Evolutionary conservation across 371 early-diverging fungal genomes (phyloP).

Genomic region (Syncephalastrum monosporum): DNA sequence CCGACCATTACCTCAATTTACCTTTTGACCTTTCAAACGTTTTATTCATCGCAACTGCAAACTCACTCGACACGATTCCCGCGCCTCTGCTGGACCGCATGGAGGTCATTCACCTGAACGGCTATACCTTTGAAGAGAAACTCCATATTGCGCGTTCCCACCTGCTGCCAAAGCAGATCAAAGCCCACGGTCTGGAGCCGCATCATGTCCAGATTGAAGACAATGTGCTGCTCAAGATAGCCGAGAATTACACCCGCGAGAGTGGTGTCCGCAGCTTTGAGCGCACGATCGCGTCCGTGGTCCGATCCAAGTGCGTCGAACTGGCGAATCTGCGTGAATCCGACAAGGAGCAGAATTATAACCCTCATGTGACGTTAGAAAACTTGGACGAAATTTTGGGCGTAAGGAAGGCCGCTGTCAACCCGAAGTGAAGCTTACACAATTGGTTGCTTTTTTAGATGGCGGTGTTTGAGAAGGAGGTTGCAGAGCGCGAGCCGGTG

Average conservation of each 20-base stretch:
- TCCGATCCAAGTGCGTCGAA: constrained; percentile 74
- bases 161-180: constrained; percentile 67
- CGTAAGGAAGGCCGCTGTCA: constrained; percentile 16
- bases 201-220: constrained; percentile 48
- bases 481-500: constrained; percentile 57
- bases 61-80: constrained; percentile 75
- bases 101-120: constrained; percentile 82
- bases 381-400: constrained; percentile 70
- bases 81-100: constrained; percentile 83
- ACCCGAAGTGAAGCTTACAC: background rate
- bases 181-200: constrained; percentile 57
- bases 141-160: constrained; percentile 46
- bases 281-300: constrained; percentile 70
- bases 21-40: constrained; percentile 81
- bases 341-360: constrained; percentile 20
- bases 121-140: constrained; percentile 87
- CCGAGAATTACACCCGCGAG: constrained; percentile 77
- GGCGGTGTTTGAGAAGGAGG: constrained; percentile 50
- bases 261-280: constrained; percentile 84
- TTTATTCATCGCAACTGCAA: constrained; percentile 88
- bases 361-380: constrained; percentile 25
- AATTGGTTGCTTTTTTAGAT: constrained; percentile 11
- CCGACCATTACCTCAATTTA: constrained; percentile 82
- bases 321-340: constrained; percentile 42
- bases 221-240: constrained; percentile 57